phyloP scores from a whole-genome alignment of 2,329 filamentous ascomycete species.

The Laburnicola sp. region DNA sequence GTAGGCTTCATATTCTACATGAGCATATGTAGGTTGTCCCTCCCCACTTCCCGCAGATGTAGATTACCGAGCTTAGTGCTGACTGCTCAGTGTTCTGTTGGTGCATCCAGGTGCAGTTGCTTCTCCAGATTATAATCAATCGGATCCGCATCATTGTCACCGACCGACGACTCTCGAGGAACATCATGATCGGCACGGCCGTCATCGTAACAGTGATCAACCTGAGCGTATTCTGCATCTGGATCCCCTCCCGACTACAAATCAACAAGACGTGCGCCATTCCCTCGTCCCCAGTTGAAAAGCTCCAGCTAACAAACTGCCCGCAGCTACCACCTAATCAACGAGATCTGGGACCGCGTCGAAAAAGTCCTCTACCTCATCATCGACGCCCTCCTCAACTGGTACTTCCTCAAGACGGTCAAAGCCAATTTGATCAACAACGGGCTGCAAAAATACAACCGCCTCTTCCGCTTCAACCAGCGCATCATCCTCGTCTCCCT shows the following conservation, averaged over 20 bases:
- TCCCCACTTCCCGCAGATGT: not conserved
- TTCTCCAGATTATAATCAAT: conserved; percentile 49
- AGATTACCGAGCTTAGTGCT: not conserved
- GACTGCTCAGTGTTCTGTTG: conserved; percentile 36
- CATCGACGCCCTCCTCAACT: conserved; percentile 44
- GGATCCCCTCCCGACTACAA: conserved; percentile 47
- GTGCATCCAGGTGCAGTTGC: conserved; percentile 44
- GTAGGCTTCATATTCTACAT: conserved; percentile 42
- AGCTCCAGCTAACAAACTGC: too few relatives aligned
- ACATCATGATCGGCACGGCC: conserved; percentile 45
- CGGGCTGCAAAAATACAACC: conserved; percentile 56
- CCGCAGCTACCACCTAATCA: conserved; percentile 36
- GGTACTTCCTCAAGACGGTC: conserved; percentile 49
- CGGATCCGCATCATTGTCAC: conserved; percentile 43
- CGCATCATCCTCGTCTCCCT: conserved; percentile 56
- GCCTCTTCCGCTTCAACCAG: conserved; percentile 55
- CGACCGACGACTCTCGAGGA: conserved; percentile 32
- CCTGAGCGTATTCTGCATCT: conserved; percentile 46
- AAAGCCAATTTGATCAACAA: conserved; percentile 53
- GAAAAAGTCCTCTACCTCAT: conserved; percentile 45
- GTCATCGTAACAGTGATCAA: conserved; percentile 44
- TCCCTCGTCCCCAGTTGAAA: too few relatives aligned
- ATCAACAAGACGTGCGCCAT: conserved; percentile 25
- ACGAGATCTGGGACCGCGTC: conserved; percentile 46
- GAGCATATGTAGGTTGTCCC: conserved; percentile 26